phyloP scores from a whole-genome alignment of 176 grass and related monocot species.

The Musa itinerans region DNA sequence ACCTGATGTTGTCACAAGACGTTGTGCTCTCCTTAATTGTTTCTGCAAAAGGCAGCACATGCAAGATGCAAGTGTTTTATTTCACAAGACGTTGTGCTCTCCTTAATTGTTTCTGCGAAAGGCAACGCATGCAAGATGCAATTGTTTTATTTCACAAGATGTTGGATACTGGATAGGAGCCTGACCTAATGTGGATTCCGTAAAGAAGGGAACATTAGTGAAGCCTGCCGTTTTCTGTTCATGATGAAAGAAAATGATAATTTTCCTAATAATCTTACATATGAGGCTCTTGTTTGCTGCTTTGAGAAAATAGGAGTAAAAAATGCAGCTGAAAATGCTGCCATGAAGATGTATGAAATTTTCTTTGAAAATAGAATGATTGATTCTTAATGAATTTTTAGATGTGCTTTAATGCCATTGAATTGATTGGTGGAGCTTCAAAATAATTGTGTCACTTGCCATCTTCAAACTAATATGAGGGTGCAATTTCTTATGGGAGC shows the following conservation, averaged over 20 bases:
- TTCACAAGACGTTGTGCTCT: conserved; percentile 15
- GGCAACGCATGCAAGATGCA: conserved; percentile 15
- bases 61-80: conserved; percentile 20
- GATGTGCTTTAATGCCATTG: background rate
- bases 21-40: conserved; percentile 12
- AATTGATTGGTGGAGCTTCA: too few relatives aligned
- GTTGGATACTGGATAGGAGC: conserved; percentile 22
- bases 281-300: conserved; percentile 5
- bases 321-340: conserved; percentile 14
- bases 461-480: too few relatives aligned
- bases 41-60: conserved; percentile 14
- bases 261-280: conserved; percentile 10
- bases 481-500: background rate
- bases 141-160: conserved; percentile 17
- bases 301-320: conserved; percentile 18
- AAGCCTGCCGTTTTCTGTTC: conserved; percentile 5
- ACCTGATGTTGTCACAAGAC: conserved; percentile 27
- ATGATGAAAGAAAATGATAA: conserved; percentile 19
- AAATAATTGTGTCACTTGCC: too few relatives aligned
- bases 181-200: conserved; percentile 22
- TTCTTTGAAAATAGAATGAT: background rate
- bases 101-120: conserved; percentile 19
- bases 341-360: background rate
- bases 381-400: background rate
- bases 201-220: conserved; percentile 13